Evolutionary conservation across 768 basidiomycete species (phyloP), one percentile per base, ranked within the genome.

Genomic region (Suillus decipiens): DNA sequence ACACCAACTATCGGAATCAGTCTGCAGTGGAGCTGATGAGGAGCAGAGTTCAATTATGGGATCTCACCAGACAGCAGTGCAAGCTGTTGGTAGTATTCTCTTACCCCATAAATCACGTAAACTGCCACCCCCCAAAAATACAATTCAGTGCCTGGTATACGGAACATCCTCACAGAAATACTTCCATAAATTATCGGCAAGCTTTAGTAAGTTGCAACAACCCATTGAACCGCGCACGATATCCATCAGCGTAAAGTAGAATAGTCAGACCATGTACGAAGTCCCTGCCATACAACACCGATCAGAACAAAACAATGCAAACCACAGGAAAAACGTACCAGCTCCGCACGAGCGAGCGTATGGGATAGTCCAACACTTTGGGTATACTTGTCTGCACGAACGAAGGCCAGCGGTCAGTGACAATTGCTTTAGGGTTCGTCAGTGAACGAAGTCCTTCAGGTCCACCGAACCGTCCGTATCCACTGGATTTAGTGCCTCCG

Each of bases 381-480:
- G 97, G 97, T 64, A 99, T 97, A 12, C 75, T 78, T 0, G 97
- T 99, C 72, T 94, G 88, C 48, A 96, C 80, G 50, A 89, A 72
- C 39, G 88, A 87, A 61, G 95, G 93, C 84, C 90, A 94, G 54
- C 92, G 85, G 75, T 99, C 97, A 19, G 85, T 80, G 61, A 93
- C 86, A 57, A 99, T 86, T 15, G 90, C 90, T 73, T 99, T 99
- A 59, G 90, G 82, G 70, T 92, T 94, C 51, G 93, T 95, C 45
- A 99, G 78, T 1, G 90, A 81, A 33, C 95, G 87, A 47, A 99
- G 82, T 43, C 97, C 97, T 79, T 99, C 97, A 1, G 93, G 89
- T 31, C 97, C 97, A 67, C 90, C 93, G 69, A 99, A 97, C 64
- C 97, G 86, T 7, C 95, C 96, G 72, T 96, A 96, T 45, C 96